Evolutionary conservation across 495 filamentous ascomycete species (phyloP), one percentile per base, ranked within the genome.

Genomic region (Lasiosphaeris hirsuta): DNA sequence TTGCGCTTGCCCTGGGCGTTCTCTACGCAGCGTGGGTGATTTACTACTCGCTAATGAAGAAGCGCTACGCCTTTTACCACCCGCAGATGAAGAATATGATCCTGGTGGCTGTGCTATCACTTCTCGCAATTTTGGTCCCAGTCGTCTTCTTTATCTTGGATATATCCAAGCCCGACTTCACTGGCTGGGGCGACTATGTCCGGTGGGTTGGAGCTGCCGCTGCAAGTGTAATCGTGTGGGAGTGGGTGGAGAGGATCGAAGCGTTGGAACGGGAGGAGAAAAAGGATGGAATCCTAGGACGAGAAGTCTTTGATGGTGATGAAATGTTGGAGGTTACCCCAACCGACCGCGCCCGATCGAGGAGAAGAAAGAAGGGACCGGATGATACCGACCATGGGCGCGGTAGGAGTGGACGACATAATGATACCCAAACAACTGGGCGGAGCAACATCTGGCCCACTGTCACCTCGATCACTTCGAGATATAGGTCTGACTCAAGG

Each of bases 181-280:
- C 90, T 30, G 92, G 90, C 13, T 98, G 94, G 94, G 95, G 94
- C 63, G 94, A 95, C 59, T 98, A 97, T 65, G 90, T 97, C 50
- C 78, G 94, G 63, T 98, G 95, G 94, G 95, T 97, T 42, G 95
- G 94, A 34, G 94, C 95, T 1, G 92, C 92, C 0, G 91, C 92
- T 2, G 95, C 94, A 7, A 96, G 92, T 73, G 94, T 97, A 15
- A 88, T 97, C 13, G 94, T 98, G 1, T 98, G 94, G 94, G 94
- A 98, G 71, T 98, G 94, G 94, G 94, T 98, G 14, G 94, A 98
- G 69, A 82, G 95, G n/a, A 98, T 98, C 51, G 94, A 98, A 69
- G 91, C 91, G 0, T 73, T 98, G 47, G 94, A 98, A 72, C 83
- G 94, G 51, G 93, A 98, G 65, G 94, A 98, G 63, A 90, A 90